A percentile compares a stretch with the other conserved stretches of the same genome.
These are phyloP conservation scores for Neurospora crassa DNA, from an alignment of 2,329 filamentous ascomycete genomes.

Conservation along the genomic window DNA sequence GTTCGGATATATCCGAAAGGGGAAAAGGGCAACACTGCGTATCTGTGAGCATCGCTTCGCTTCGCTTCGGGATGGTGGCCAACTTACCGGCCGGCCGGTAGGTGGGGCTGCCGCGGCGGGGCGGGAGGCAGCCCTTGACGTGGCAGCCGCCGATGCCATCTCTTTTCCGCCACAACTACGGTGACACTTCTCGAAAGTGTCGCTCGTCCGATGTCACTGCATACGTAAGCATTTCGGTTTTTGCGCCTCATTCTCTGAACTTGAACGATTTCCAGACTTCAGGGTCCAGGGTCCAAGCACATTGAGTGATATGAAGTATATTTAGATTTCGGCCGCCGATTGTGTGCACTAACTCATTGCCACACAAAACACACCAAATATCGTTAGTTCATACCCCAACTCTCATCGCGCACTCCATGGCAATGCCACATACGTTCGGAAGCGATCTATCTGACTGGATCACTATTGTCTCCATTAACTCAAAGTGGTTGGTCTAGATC, in stretches of 20 bases:
- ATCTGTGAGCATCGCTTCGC: neutral
- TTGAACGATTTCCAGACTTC: neutral
- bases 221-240: neutral
- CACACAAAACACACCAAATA: neutral
- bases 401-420: neutral
- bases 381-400: neutral
- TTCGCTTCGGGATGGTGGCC: neutral
- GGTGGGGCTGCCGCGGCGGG: neutral
- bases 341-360: neutral
- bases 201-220: neutral
- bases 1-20: neutral
- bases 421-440: neutral
- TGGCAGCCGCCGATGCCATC: neutral
- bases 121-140: slow-evolving; percentile 5
- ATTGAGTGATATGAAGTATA: neutral
- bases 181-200: neutral
- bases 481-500: neutral
- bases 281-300: neutral
- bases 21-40: neutral
- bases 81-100: neutral
- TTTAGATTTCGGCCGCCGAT: neutral
- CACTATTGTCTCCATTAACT: neutral
- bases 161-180: neutral
- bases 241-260: neutral
- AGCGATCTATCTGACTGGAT: neutral